These are phyloP conservation scores for Mariannaea elegans DNA, from an alignment of 2,329 filamentous ascomycete species.

Conservation along the genomic window DNA sequence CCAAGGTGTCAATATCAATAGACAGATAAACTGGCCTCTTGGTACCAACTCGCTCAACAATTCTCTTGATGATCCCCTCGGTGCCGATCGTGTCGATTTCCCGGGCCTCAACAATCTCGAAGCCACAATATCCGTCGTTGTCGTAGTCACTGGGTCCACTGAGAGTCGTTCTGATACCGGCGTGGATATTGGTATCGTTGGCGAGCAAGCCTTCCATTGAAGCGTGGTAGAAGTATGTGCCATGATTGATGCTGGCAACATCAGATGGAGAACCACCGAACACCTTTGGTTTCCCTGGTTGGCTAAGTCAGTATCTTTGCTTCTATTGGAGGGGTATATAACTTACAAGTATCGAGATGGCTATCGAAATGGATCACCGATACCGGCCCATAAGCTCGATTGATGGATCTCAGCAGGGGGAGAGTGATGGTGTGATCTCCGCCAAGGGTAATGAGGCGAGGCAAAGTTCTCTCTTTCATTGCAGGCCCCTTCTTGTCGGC, in stretches of 20 bases:
- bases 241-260: constrained; percentile 82
- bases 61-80: constrained; percentile 80
- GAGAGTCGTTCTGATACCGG: constrained; percentile 84
- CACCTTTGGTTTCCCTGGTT: constrained; percentile 81
- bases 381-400: constrained; percentile 67
- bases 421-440: constrained; percentile 71
- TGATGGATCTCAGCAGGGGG: constrained; percentile 66
- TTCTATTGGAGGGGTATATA: too few species aligned
- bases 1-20: constrained; percentile 85
- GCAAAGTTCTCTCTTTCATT: constrained; percentile 78
- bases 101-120: constrained; percentile 78
- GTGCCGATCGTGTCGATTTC: constrained; percentile 62
- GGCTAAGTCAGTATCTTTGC: constrained; percentile 16
- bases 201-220: constrained; percentile 78
- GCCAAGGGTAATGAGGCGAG: constrained; percentile 80
- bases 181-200: constrained; percentile 89
- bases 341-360: constrained; percentile 72
- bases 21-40: constrained; percentile 81
- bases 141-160: constrained; percentile 75
- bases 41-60: constrained; percentile 77
- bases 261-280: constrained; percentile 84
- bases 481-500: constrained; percentile 73
- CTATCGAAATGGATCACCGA: constrained; percentile 71
- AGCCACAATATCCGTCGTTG: constrained; percentile 77
- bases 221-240: constrained; percentile 89